A percentile compares a stretch with the other conserved stretches of the same genome.
phyloP scores from a whole-genome alignment of 2,329 filamentous ascomycete species.

The Gaeumannomyces tritici region DNA sequence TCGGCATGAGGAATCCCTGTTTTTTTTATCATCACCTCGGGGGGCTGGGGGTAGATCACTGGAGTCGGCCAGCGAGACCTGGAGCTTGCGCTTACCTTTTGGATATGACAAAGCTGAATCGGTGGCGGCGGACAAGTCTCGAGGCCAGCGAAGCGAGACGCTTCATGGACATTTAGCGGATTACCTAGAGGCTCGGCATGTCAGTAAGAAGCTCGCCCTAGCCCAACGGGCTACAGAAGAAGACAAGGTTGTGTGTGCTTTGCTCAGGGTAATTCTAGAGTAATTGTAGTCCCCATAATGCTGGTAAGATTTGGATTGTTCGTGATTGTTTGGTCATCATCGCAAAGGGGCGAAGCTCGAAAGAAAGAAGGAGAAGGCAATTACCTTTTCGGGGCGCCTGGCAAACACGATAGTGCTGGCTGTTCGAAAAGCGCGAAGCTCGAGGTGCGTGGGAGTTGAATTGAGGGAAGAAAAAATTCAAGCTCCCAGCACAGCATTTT shows the following conservation, averaged over 20 bases:
- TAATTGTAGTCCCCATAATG: constrained; percentile 42
- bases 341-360: constrained; percentile 13
- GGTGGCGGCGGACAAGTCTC: not conserved
- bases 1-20: constrained; percentile 61
- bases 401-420: not conserved
- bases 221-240: not conserved
- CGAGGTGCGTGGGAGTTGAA: not conserved
- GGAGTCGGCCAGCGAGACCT: constrained; percentile 1
- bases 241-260: constrained; percentile 12
- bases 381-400: not conserved
- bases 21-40: constrained; percentile 51
- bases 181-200: constrained; percentile 10
- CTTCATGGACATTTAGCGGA: not conserved
- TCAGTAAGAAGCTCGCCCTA: not conserved
- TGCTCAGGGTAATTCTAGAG: constrained; percentile 50
- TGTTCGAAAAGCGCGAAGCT: not conserved
- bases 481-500: not conserved
- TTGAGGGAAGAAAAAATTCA: constrained; percentile 8
- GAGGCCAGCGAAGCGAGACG: not conserved
- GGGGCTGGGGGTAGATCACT: constrained; percentile 10
- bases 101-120: not conserved
- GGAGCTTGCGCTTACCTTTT: constrained; percentile 35
- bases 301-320: constrained; percentile 58
- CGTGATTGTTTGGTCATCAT: constrained; percentile 35
- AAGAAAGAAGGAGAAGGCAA: constrained; percentile 3